phyloP scores from a whole-genome alignment of 2,329 filamentous ascomycete genomes.

The Chrysoporthe deuterocubensis region DNA sequence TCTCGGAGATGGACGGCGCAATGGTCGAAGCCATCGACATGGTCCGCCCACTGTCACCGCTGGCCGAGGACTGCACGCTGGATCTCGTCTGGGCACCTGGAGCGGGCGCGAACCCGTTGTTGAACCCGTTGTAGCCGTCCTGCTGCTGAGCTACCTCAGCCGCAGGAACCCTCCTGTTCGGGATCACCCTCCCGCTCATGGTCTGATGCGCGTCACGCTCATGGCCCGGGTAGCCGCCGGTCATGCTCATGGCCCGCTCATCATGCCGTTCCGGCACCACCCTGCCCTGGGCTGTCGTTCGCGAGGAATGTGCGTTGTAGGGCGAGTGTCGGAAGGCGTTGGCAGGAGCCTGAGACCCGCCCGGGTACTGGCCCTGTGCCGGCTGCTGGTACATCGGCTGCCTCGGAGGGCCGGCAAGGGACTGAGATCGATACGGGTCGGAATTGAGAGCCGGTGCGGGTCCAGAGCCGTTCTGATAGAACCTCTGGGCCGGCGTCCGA shows the following conservation, averaged over 20 bases:
- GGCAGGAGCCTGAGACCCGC: slow-evolving; percentile 61
- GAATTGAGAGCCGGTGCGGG: slow-evolving; percentile 75
- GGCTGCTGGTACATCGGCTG: slow-evolving; percentile 73
- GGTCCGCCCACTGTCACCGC: slow-evolving; percentile 61
- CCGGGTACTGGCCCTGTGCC: slow-evolving; percentile 52
- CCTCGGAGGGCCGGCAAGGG: slow-evolving; percentile 76
- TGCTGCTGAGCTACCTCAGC: slow-evolving; percentile 26
- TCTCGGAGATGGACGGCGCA: slow-evolving; percentile 61
- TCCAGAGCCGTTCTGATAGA: slow-evolving; percentile 61
- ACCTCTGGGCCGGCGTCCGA: slow-evolving; percentile 58
- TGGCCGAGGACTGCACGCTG: slow-evolving; percentile 64
- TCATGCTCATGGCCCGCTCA: slow-evolving; percentile 96
- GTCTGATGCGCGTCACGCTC: slow-evolving; percentile 86
- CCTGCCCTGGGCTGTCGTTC: slow-evolving; percentile 88
- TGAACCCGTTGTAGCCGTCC: slow-evolving; percentile 41
- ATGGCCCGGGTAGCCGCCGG: slow-evolving; percentile 68
- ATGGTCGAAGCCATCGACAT: slow-evolving; percentile 94
- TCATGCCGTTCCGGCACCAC: slow-evolving; percentile 90
- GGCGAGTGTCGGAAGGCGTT: slow-evolving; percentile 79
- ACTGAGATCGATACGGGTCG: slow-evolving; percentile 90
- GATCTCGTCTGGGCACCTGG: slow-evolving; percentile 62
- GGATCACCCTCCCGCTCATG: slow-evolving; percentile 90
- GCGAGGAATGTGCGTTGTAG: slow-evolving; percentile 68
- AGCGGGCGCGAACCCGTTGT: slow-evolving; percentile 45
- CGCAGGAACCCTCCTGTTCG: slow-evolving; percentile 60